Evolutionary conservation across 2,329 filamentous ascomycete genomes (phyloP), one percentile per base, ranked within the genome.

Genomic region (Bipolaris zeicola): DNA sequence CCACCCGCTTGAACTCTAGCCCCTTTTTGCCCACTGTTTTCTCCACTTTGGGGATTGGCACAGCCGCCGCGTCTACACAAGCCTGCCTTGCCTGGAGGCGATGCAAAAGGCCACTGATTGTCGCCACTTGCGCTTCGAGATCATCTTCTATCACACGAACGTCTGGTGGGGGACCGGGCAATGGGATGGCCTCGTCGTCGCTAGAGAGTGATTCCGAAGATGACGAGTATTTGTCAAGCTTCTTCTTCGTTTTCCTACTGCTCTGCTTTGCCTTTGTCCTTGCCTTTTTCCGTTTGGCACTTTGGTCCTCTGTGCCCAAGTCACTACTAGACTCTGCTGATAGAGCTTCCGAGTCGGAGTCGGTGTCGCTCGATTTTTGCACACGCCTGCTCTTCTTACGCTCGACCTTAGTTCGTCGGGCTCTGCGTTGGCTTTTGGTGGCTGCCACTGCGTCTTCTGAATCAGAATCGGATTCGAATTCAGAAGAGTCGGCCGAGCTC

Each of bases 1-100:
- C 87, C 1, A 90, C 85, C 36, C 87, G 81, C 74, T 89, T 89
- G 74, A 83, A 90, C n/a, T 85, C 86, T n/a, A 85, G 77, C 26
- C 78, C 78, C 50, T 70, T 73, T 56, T 69, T 71, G 78, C 65
- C 76, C 5, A 57, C 58, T 3, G 61, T 64, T 44, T 65, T 63
- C 1, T 64, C 63, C 14, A 65, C 61, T 41, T 63, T 61, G 5
- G 53, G 10, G 11, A 31, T 59, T 0, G 54, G 56, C 5, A 52
- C 55, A 26, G 57, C 48, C 2, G 62, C 57, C 5, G 61, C 52
- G 3, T 50, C 31, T 10, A 36, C 33, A 44, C 46, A 44, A 26
- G 46, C 60, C 18, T 69, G 60, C 51, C 64, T 57, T 42, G 61
- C 52, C 20, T 65, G 63, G 24, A 66, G 61, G 10, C 50, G 55